Base-by-base conservation (phyloP, 116 monocot genomes). In the Trichopus zeylanicus region DNA sequence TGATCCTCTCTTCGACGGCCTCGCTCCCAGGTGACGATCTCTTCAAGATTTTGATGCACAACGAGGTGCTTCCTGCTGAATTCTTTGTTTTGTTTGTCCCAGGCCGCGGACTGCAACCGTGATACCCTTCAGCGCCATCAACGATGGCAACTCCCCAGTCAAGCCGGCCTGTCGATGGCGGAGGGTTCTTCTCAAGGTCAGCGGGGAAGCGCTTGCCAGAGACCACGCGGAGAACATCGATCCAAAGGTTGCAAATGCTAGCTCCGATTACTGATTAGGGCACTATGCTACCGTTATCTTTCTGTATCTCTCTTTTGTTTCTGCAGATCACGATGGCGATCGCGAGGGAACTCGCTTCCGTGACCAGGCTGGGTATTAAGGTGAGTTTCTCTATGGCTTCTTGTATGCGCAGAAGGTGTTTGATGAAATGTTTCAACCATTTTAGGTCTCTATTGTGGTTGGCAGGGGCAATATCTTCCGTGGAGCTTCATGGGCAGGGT, bases 391-490 rank as follows among this genome's bases (percentile, higher is more conserved):
- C 51, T 70, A 48, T n/a, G n/a, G n/a, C n/a, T 31, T 38, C 42
- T 42, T 13, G n/a, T 42, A n/a, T n/a, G n/a, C n/a, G n/a, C n/a
- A 12, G 7, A 27, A 29, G n/a, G 23, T 59, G 18, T 35, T 26
- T 0, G 21, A 10, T n/a, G n/a, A 46, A 18, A n/a, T n/a, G n/a
- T 32, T 5, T 22, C 7, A 30, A 29, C 16, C 67, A 3, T 75
- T 67, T 51, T 51, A 95, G 90, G 90, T 95, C 48, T 90, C 95
- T 64, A 87, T 95, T 52, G 95, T 95, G 11, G 90, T 95, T 72
- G 95, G 95, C 20, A 87, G 95, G 1, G 95, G 95, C 13, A 95
- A 95, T 68, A 86, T 95, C 48, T 95, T 95, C 42, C 89, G 95
- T 49, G 95, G 95, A 33, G 83, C 89, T 21, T 95, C 90, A 48